Evolutionary conservation across 2,329 filamentous ascomycete genomes (phyloP), one percentile per base, ranked within the genome.

Genomic region (Xylariaceae sp.): DNA sequence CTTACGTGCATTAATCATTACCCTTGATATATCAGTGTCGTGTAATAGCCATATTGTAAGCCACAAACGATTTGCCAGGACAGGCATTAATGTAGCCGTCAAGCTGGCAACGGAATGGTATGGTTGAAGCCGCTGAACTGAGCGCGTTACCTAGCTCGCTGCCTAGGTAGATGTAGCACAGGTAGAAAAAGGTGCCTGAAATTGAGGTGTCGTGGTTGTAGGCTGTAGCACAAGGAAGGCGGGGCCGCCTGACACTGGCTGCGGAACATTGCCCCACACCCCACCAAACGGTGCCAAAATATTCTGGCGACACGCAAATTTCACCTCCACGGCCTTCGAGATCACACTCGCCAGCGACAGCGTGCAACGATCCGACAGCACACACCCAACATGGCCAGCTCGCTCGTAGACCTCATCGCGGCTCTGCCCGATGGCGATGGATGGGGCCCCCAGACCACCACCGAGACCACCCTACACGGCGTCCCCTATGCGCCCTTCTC

Each of bases 401-500:
- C 62, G 22, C 53, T 82, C 64, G 70, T 76, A 60, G 75, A 80
- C 63, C 80, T 90, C 58, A 86, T 89, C 68, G 75, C 85, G 66
- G 78, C 82, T 65, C 82, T 90, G 66, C 87, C 86, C 55, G 76
- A 85, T 48, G 85, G 86, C 66, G 86, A 89, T 64, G 82, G 85
- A 71, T 99, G 94, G 94, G 94, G 94, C 53, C 92, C 92, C 47
- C 71, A 87, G 54, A 82, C 87, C 60, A 87, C 90, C 53, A 83
- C 76, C 63, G 89, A 96, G 70, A 95, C 89, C 57, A 96, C 89
- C 55, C 82, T 97, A 64, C 86, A 95, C 68, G 94, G 94, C 68
- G 90, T 97, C 44, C 94, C 94, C 36, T 99, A 96, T 71, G 94
- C 94, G 62, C 94, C 94, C 54, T 99, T 94, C 78, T 96, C 91